Evolutionary conservation across 352 stramenopile species (phyloP), one percentile per base, ranked within the genome.

Genomic region (Phytophthora lateralis): DNA sequence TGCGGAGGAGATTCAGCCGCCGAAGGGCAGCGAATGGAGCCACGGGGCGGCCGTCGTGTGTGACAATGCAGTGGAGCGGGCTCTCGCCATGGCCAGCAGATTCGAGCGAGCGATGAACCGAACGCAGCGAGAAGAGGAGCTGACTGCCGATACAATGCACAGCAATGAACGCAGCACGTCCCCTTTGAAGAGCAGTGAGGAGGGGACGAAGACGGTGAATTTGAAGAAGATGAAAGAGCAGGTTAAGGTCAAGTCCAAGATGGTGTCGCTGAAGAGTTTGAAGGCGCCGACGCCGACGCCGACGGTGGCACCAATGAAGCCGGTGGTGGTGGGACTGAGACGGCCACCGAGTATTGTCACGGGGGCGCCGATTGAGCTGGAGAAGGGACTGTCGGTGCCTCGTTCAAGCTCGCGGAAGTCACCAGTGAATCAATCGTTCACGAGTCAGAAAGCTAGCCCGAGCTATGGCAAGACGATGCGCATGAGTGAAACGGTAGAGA

Each of bases 21-120:
- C 64, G 11, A 17, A 60, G 26, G 64, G 59, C 26, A 72, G 59
- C 18, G 64, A 72, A 27, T 72, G 64, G 64, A 72, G 64, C n/a
- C 64, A 72, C 26, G 51, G 52, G 17, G 50, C 46, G 3, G 15
- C 18, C 11, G 17, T 6, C n/a, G 52, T 48, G 12, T 45, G 42
- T 8, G 27, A 56, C 32, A 43, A 48, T 32, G 55, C 29, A 9
- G 48, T 66, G 24, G 48, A 70, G 18, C 45, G 18, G 12, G 42
- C 55, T 0, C 42, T 66, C 12, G 39, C 47, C 6, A 66, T 70
- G 49, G 62, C 62, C 27, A 30, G 11, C 12, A 29, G 18, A 20
- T 30, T 56, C 15, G 35, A 50, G 5, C 44, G 18, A 18, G 34
- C 34, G 11, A 14, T 61, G 17, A 18, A 2, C 0, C 15, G 49